Evolutionary conservation across 805 yeast genomes (phyloP), one percentile per base, ranked within the genome.

Genomic region (Blastobotrys chiropterorum): DNA sequence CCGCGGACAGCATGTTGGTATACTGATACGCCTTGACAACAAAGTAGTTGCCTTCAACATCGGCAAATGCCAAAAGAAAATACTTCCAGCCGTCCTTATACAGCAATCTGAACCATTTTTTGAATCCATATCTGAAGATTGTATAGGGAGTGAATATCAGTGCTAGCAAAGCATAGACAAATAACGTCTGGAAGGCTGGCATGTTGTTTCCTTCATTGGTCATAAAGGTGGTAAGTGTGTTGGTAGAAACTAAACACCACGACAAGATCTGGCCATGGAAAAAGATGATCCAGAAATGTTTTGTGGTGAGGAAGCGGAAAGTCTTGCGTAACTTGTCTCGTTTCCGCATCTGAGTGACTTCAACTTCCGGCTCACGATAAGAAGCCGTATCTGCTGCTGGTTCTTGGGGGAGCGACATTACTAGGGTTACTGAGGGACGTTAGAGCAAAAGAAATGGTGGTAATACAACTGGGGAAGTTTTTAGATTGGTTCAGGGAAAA

Each of bases 41-140:
- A 51, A 73, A 73, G 59, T 73, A 72, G 64, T 72, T 72, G n/a
- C 77, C 77, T 56, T 73, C 66, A 21, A 73, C 77, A 50, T 73
- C 77, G 19, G 72, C 72, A 59, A 73, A 73, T 2, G 76, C 71
- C 42, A 72, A 54, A 16, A 72, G 43, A 54, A 73, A 69, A 53
- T 64, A 73, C 58, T 73, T 69, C 77, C 77, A 73, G 53, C 74
- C 67, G 54, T 73, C 75, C 19, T 52, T 50, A 21, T 55, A 39
- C 15, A 68, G 44, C 47, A 73, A 44, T 8, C 49, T 47, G 51
- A 56, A 55, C 66, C 67, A 73, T 47, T 63, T 63, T 53, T 64
- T 66, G 54, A 66, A 64, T 2, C 77, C 77, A 49, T 65, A 61
- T 39, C 62, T 57, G 59, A 72, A 73, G 46, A 71, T 57, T 44